Evolutionary conservation across 371 early-diverging fungal species (phyloP), one percentile per base, ranked within the genome.

Genomic region (Apophysomyces trapeziformis): DNA sequence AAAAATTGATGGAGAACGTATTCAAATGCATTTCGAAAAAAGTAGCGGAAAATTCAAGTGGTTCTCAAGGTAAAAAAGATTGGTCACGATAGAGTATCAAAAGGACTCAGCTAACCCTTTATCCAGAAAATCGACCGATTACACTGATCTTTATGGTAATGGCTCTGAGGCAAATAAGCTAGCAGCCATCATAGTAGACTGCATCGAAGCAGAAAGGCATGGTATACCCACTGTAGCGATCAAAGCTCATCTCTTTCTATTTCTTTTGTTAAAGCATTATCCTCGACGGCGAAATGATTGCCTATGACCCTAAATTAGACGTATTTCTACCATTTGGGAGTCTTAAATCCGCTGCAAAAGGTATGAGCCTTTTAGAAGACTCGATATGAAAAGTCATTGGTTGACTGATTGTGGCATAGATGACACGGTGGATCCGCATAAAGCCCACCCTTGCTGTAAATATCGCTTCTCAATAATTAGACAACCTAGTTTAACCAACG

Each of bases 1-100:
- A 50, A 94, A 94, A 66, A 70, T 91, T 2, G 94, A 94, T 65
- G 94, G 94, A 1, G 93, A 92, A 64, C 80, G 94, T 39, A 82
- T 90, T 4, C 89, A 90, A 61, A 73, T 92, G 72, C 93, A 94
- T 64, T 81, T 84, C 74, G 78, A 84, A 77, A 46, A 70, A 71
- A 60, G 50, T 0, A 45, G 58, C 6, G 76, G 78, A 2, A 70
- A 72, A 41, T 89, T 85, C 64, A 68, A 76, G 60, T 90, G 88
- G 72, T 87, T 76, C 76, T 83, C 89, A 8, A 76, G 89, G 78
- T 81, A 78, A 57, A 32, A 26, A 8, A 7, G 26, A 7, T 18
- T 47, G 26, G 37, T 58, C 9, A 58, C 13, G 61, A 26, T 26
- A 26, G 32, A 3, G 32, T 26, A 26, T 37, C 11, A 12, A 7